phyloP scores from a whole-genome alignment of 148 eudicot genomes.

The Rhododendron simsii region DNA sequence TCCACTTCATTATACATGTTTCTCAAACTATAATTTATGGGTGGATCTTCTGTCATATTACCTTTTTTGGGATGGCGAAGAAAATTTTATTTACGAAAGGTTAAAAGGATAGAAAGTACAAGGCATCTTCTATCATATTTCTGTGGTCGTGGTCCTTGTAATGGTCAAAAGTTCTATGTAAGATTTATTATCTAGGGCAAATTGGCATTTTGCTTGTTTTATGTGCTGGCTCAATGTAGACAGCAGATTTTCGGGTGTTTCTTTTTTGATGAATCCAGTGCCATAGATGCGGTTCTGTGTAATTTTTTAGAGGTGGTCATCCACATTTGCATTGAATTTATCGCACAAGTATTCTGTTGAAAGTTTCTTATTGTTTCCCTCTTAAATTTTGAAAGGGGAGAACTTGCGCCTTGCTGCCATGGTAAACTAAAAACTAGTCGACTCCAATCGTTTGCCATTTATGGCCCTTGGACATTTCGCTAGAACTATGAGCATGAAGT shows the following conservation, averaged over 20 bases:
- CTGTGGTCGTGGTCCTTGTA: not conserved
- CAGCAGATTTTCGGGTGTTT: not conserved
- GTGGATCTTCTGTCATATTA: not conserved
- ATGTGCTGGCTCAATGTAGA: not conserved
- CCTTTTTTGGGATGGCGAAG: not conserved
- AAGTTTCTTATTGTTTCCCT: not conserved
- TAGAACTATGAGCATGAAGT: no score
- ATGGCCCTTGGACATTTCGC: not conserved
- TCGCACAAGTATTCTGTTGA: not conserved
- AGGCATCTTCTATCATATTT: not conserved
- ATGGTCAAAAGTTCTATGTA: no score
- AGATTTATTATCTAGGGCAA: not conserved
- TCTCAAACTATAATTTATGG: not conserved
- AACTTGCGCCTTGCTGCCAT: not conserved
- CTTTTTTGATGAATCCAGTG: not conserved
- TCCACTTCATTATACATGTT: not conserved
- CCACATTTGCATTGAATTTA: not conserved
- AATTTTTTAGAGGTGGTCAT: not conserved
- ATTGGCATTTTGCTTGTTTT: not conserved
- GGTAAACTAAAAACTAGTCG: not conserved
- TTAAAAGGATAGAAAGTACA: no score
- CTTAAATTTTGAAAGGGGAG: not conserved
- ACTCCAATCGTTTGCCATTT: not conserved
- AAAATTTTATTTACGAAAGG: no score
- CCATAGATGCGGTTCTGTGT: not conserved